phyloP scores from a whole-genome alignment of 345 rosid genomes.

The Bruguiera parviflora region DNA sequence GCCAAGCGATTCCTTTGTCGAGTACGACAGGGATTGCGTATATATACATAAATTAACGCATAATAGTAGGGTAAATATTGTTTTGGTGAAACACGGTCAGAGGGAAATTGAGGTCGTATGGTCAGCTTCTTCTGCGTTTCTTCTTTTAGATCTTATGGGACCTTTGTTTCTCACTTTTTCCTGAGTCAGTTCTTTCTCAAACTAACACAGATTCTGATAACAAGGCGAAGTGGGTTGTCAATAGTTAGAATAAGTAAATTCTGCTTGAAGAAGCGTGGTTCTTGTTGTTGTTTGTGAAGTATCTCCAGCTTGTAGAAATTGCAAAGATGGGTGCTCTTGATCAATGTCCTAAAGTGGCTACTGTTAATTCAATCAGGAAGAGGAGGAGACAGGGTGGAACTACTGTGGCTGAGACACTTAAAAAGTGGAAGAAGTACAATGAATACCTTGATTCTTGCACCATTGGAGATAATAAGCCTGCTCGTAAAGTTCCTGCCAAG shows the following conservation, averaged over 20 bases:
- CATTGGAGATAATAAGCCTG: slow-evolving; percentile 16
- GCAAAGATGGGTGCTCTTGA: slow-evolving; percentile 27
- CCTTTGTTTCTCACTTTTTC: too few species aligned
- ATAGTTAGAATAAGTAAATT: too few species aligned
- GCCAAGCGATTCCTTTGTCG: background rate
- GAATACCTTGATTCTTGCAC: slow-evolving; percentile 26
- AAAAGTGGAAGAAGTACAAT: slow-evolving; percentile 63
- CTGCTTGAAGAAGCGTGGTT: background rate
- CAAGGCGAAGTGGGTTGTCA: too few species aligned
- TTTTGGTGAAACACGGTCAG: too few species aligned
- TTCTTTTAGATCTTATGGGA: too few species aligned
- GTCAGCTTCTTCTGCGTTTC: too few species aligned
- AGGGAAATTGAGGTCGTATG: too few species aligned
- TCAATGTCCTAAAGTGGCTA: slow-evolving; percentile 18
- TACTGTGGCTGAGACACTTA: slow-evolving; percentile 49
- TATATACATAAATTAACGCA: too few species aligned
- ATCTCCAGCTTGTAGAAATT: background rate
- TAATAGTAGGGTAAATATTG: too few species aligned
- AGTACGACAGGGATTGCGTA: background rate
- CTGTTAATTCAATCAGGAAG: slow-evolving; percentile 40
- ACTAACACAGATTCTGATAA: too few species aligned
- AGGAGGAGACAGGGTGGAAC: slow-evolving; percentile 48
- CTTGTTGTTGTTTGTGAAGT: background rate
- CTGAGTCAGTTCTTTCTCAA: too few species aligned
- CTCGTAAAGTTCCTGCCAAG: slow-evolving; percentile 49